A percentile compares a stretch with the other conserved stretches of the same genome.
Conservation (phyloP, 2,329 filamentous ascomycete genomes). For the Alternaria arbusti region DNA sequence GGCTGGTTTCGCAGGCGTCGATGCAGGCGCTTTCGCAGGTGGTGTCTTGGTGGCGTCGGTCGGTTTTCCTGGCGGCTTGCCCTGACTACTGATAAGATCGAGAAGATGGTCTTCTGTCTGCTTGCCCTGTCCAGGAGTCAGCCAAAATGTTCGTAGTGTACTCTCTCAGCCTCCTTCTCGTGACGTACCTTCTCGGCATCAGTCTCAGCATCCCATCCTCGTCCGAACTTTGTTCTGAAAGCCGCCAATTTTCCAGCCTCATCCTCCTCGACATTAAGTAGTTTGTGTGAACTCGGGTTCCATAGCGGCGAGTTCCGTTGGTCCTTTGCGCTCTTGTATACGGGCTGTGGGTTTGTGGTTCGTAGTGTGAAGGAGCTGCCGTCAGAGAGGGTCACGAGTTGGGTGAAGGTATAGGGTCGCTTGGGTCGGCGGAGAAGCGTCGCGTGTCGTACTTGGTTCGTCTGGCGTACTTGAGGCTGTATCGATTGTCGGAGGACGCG, state of each 20-base stretch:
- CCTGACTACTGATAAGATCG: constrained; percentile 42
- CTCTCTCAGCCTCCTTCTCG: background rate
- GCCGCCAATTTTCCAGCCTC: constrained; percentile 88
- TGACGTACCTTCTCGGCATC: constrained; percentile 12
- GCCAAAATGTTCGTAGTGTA: background rate
- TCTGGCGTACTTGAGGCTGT: constrained; percentile 21
- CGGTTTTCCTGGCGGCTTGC: constrained; percentile 16
- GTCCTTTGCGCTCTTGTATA: constrained; percentile 76
- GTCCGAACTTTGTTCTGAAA: constrained; percentile 84
- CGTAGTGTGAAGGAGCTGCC: constrained; percentile 82
- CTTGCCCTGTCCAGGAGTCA: constrained; percentile 18
- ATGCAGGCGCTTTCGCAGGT: constrained; percentile 17
- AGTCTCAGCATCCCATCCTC: constrained; percentile 71
- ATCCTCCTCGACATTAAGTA: constrained; percentile 90
- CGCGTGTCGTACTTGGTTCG: constrained; percentile 74
- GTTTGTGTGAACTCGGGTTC: constrained; percentile 82
- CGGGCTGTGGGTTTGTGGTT: constrained; percentile 72
- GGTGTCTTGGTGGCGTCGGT: constrained; percentile 22
- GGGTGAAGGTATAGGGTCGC: constrained; percentile 95
- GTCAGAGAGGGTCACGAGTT: constrained; percentile 90
- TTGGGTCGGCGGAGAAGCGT: constrained; percentile 87
- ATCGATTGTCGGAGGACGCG: constrained; percentile 40
- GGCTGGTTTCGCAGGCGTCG: constrained; percentile 12
- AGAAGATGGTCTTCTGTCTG: constrained; percentile 34
- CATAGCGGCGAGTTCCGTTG: constrained; percentile 87